phyloP scores from a whole-genome alignment of 83 land plant genomes.

The Picea abies region DNA sequence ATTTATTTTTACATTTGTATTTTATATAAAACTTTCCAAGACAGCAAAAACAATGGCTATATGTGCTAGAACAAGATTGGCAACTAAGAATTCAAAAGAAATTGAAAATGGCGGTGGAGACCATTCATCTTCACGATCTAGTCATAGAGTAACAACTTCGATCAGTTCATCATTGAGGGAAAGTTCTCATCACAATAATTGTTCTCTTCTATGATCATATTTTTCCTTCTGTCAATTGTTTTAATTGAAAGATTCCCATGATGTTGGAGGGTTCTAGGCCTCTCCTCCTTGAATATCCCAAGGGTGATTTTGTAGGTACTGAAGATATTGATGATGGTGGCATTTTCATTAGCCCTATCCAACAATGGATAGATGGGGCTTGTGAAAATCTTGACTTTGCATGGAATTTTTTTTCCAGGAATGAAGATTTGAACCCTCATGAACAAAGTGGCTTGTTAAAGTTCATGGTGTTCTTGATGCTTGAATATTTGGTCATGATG shows the following conservation, averaged over 20 bases:
- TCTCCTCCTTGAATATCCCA: no score
- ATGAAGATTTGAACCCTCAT: no score
- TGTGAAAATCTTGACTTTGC: no score
- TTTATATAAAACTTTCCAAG: conserved; percentile 11
- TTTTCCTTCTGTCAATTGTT: background rate
- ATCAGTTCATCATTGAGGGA: conserved; percentile 7
- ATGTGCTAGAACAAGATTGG: background rate
- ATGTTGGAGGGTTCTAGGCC: no score
- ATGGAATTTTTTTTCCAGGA: no score
- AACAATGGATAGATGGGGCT: no score
- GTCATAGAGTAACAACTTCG: conserved; percentile 14
- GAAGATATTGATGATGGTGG: no score
- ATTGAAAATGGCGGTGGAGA: conserved; percentile 31
- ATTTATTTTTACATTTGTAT: background rate
- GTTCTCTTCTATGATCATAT: background rate
- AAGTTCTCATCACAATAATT: background rate
- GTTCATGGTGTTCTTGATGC: no score
- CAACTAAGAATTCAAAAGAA: conserved; percentile 33
- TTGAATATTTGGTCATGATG: no score
- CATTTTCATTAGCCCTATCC: no score
- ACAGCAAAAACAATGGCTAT: background rate
- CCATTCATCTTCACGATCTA: conserved; percentile 27
- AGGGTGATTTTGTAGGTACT: no score
- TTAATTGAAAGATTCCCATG: background rate
- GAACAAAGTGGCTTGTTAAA: no score